Conservation (phyloP, 1,284 basidiomycete genomes). For the Ganoderma leucocontextum region DNA sequence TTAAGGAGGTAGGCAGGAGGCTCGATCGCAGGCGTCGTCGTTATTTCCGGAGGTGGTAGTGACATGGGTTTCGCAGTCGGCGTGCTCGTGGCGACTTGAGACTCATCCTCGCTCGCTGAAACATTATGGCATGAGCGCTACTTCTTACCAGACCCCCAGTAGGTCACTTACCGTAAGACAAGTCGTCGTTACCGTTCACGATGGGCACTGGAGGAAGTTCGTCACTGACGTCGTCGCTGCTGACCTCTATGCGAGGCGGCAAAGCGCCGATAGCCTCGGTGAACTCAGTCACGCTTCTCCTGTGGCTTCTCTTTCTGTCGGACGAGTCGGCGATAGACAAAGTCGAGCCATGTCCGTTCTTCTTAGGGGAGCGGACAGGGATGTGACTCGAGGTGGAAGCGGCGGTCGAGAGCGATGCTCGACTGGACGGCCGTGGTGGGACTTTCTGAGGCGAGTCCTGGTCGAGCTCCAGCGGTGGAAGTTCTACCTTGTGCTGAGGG, state of each 20-base stretch:
- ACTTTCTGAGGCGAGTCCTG: slow-evolving; percentile 41
- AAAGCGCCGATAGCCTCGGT: slow-evolving; percentile 39
- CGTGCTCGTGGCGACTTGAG: slow-evolving; percentile 42
- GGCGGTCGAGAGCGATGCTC: slow-evolving; percentile 29
- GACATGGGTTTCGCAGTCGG: slow-evolving; percentile 48
- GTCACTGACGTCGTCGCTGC: slow-evolving; percentile 30
- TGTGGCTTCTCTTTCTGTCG: slow-evolving; percentile 38
- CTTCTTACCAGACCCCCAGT: neutral
- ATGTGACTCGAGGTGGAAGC: slow-evolving; percentile 47
- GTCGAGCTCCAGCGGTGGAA: slow-evolving; percentile 52
- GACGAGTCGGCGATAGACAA: slow-evolving; percentile 12
- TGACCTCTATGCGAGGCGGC: slow-evolving; percentile 37
- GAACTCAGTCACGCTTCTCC: slow-evolving; percentile 42
- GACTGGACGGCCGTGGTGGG: slow-evolving; percentile 39
- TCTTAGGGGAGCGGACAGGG: slow-evolving; percentile 51
- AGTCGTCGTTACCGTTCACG: slow-evolving; percentile 38
- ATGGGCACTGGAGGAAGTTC: slow-evolving; percentile 35
- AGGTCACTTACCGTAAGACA: slow-evolving; percentile 44
- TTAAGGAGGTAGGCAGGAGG: slow-evolving; percentile 14
- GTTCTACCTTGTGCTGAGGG: slow-evolving; percentile 43
- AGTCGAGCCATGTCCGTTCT: slow-evolving; percentile 22
- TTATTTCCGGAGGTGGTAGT: slow-evolving; percentile 33
- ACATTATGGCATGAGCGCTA: slow-evolving; percentile 9
- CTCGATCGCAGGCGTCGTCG: slow-evolving; percentile 35
- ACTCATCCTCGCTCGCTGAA: slow-evolving; percentile 51